phyloP scores from a whole-genome alignment of 2,329 filamentous ascomycete genomes.

The Beauveria brongniartii region DNA sequence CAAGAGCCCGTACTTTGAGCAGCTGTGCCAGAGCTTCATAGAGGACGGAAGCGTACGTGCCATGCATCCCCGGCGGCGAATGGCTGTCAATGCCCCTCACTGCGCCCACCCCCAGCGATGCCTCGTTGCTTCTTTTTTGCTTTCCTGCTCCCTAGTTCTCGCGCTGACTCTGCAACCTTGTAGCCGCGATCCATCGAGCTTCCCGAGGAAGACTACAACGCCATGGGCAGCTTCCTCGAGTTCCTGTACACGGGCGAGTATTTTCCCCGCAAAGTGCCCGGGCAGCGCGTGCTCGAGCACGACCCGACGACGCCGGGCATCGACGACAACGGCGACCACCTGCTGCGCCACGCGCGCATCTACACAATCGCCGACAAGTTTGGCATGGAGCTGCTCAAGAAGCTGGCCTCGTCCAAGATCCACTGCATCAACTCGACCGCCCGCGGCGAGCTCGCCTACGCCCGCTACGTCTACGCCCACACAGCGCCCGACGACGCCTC shows the following conservation, averaged over 20 bases:
- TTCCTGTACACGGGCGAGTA: constrained; percentile 41
- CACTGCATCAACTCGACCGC: constrained; percentile 84
- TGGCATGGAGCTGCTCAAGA: constrained; percentile 58
- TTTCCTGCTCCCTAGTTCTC: too few species aligned
- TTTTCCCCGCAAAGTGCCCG: constrained; percentile 61
- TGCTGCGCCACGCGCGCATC: constrained; percentile 81
- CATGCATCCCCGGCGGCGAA: neutral
- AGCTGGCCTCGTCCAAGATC: constrained; percentile 79
- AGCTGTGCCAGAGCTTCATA: constrained; percentile 52
- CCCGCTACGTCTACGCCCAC: constrained; percentile 80
- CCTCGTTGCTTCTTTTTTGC: neutral
- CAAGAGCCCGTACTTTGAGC: constrained; percentile 67
- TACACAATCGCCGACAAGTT: constrained; percentile 85
- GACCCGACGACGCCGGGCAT: constrained; percentile 57
- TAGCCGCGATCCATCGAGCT: constrained; percentile 62
- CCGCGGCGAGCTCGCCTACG: constrained; percentile 85
- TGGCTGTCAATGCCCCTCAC: neutral
- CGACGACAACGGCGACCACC: constrained; percentile 72
- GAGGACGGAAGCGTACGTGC: constrained; percentile 52
- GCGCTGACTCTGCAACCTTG: neutral
- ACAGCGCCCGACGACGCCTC: constrained; percentile 60
- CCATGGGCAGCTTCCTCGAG: constrained; percentile 33
- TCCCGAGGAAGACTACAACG: constrained; percentile 25
- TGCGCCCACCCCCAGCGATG: neutral
- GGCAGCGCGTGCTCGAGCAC: constrained; percentile 59